Evolutionary conservation across 805 yeast species (phyloP).

Genomic region (Candida piceae): DNA sequence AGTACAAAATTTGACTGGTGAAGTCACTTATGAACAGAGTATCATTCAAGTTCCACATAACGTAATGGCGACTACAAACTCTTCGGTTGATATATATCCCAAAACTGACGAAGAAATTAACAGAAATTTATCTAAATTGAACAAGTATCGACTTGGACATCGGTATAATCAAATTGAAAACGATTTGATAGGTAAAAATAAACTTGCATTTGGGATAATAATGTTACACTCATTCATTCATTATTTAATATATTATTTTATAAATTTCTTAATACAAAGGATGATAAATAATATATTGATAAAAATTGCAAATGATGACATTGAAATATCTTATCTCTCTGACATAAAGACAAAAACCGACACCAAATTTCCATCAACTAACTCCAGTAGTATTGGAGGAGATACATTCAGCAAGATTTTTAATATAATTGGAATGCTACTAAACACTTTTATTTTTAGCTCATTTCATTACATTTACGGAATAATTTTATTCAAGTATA

Average conservation of each 20-base stretch:
- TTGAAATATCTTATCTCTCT: too few species aligned
- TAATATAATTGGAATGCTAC: slow-evolving; percentile 13
- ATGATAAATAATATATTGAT: slow-evolving; percentile 14
- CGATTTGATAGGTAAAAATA: slow-evolving; percentile 14
- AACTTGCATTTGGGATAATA: slow-evolving; percentile 13
- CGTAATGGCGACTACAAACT: too few species aligned
- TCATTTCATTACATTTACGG: slow-evolving; percentile 19
- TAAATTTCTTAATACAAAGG: slow-evolving; percentile 16
- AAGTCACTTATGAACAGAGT: too few species aligned
- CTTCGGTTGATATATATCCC: too few species aligned
- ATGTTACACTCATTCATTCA: slow-evolving; percentile 17
- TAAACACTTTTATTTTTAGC: slow-evolving; percentile 18
- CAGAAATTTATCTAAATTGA: too few species aligned
- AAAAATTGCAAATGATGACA: slow-evolving; percentile 10
- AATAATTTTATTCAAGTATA: slow-evolving; percentile 12
- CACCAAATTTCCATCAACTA: too few species aligned
- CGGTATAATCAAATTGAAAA: too few species aligned
- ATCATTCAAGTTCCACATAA: too few species aligned
- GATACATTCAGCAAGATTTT: slow-evolving; percentile 15
- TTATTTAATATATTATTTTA: slow-evolving; percentile 16
- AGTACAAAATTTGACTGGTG: too few species aligned
- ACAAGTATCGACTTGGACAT: too few species aligned
- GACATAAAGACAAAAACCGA: too few species aligned
- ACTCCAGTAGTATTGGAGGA: slow-evolving; percentile 15
- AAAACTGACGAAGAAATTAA: too few species aligned